Conservation (phyloP, 192 early-diverging fungal genomes). For the Obelidium mucronatum region DNA sequence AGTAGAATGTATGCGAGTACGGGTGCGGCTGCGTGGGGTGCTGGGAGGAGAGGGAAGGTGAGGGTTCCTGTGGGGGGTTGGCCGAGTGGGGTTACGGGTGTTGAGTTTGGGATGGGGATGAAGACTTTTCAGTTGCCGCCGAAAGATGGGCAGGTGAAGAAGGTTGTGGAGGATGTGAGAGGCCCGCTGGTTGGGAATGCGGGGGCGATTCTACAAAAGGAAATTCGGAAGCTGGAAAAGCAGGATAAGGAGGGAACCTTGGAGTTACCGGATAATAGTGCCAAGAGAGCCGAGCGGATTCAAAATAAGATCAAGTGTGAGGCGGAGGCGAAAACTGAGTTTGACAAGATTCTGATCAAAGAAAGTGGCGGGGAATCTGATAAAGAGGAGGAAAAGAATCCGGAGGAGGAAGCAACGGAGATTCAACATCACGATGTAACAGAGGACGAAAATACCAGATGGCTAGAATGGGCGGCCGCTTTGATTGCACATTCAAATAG, state of each 20-base stretch:
- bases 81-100: constrained; percentile 13
- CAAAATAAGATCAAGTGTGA: not conserved
- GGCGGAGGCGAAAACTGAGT: not conserved
- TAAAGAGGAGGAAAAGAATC: not conserved
- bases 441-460: not conserved
- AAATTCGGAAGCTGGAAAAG: constrained; percentile 22
- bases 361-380: not conserved
- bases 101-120: constrained; percentile 33
- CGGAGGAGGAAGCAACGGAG: not conserved
- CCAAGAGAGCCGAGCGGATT: not conserved
- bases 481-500: constrained; percentile 7
- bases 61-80: constrained; percentile 36
- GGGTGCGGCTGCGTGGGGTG: constrained; percentile 26
- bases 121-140: not conserved
- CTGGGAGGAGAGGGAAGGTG: constrained; percentile 8
- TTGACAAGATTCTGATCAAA: not conserved
- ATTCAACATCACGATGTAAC: not conserved
- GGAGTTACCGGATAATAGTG: not conserved
- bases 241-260: not conserved
- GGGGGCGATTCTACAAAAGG: constrained; percentile 5
- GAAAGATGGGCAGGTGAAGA: not conserved
- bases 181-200: constrained; percentile 21
- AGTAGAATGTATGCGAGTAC: constrained; percentile 23
- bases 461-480: constrained; percentile 13
- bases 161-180: not conserved